Percentiles rank a stretch among this genome's conserved stretches.
phyloP scores from a whole-genome alignment of 305 asterid genomes.

The Lippia alba region DNA sequence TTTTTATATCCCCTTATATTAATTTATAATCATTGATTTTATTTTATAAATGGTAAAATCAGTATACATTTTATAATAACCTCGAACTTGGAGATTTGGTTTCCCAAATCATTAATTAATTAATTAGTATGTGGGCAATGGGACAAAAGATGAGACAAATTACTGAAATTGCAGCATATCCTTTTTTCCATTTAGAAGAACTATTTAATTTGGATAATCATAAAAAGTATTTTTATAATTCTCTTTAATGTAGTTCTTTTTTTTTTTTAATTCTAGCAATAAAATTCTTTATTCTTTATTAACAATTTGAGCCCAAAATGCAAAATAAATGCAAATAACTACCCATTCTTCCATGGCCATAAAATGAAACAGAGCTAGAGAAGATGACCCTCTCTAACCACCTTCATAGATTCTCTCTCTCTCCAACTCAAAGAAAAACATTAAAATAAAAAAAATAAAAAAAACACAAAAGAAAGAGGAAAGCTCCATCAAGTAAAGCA shows the following conservation, averaged over 20 bases:
- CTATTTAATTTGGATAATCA: neutral
- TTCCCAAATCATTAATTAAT: neutral
- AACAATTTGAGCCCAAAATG: neutral
- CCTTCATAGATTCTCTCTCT: conserved; percentile 9
- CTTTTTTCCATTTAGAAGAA: neutral
- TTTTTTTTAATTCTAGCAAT: no score
- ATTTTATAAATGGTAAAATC: neutral
- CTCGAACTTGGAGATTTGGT: neutral
- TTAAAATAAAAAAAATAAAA: neutral
- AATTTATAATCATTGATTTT: no score
- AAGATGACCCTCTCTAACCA: conserved; percentile 27
- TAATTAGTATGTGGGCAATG: neutral
- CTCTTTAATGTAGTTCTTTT: no score
- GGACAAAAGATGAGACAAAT: neutral
- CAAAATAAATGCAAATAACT: conserved; percentile 3
- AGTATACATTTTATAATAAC: no score
- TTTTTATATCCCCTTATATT: no score
- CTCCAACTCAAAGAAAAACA: neutral
- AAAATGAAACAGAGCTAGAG: neutral
- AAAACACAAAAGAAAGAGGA: conserved; percentile 25
- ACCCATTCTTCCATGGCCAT: neutral
- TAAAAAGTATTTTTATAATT: no score
- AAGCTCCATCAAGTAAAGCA: conserved; percentile 61
- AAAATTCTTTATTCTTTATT: neutral
- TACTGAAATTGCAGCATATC: neutral